Evolutionary conservation across 441 rosid species (phyloP), one percentile per base, ranked within the genome.

Genomic region (Jatropha multifida): DNA sequence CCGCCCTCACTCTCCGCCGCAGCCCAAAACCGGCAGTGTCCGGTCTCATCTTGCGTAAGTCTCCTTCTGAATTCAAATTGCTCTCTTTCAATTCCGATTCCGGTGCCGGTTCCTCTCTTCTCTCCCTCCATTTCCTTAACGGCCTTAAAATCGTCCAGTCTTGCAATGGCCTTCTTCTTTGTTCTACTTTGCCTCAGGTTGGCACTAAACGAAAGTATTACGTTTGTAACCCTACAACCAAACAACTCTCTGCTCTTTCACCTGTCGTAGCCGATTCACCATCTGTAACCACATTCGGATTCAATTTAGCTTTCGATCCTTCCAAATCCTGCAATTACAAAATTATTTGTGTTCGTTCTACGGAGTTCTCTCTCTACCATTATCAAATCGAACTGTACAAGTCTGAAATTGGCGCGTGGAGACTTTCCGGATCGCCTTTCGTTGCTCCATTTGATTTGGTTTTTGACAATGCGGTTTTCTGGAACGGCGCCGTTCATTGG

Each of bases 141-240:
- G 60, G 71, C 0, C 78, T 84, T 68, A 51, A 37, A 40, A 70
- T 85, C 37, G 8, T 82, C 60, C 88, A 81, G 59, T 87, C 89
- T 56, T 85, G 86, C 76, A 87, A 83, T 68, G 92, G 92, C 46
- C 80, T 87, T 56, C 74, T 90, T 23, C 74, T 86, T 10, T 87
- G 90, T 40, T 74, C 65, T 18, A 54, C 49, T 11, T 69, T 54
- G 1, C 63, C 73, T 54, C n/a, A 38, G 18, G 17, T 69, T 5
- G 62, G 63, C 0, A 61, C 37, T 62, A 13, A 11, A 7, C n/a
- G 67, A 26, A 68, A 49, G 27, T 83, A 76, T 75, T 84, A 80
- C 20, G 69, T 88, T 64, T 86, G 79, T 60, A 87, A 90, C 77
- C 91, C 89, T 7, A 81, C 88, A 3, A 84, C 86, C 7, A 84